These are phyloP conservation scores for Phytophthora kernoviae DNA, from an alignment of 352 stramenopile genomes.

Conservation along the genomic window DNA sequence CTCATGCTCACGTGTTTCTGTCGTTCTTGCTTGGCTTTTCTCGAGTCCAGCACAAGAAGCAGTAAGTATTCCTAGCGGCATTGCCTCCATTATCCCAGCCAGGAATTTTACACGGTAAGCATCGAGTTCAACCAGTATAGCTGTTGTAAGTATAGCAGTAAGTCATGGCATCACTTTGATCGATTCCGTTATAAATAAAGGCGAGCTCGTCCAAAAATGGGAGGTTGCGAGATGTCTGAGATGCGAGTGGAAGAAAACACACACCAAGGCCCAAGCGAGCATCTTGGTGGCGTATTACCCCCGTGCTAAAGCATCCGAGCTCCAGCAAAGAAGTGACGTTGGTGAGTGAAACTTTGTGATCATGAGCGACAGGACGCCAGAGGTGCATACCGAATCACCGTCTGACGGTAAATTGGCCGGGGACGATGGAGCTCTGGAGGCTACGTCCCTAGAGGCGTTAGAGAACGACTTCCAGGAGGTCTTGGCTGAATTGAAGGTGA, in stretches of 20 bases:
- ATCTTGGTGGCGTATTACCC: not conserved
- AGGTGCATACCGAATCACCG: conserved; percentile 3
- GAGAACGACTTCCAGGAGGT: conserved; percentile 95
- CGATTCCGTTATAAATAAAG: conserved; percentile 21
- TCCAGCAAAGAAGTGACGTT: not conserved
- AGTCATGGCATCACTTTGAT: not conserved
- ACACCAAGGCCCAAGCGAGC: conserved; percentile 7
- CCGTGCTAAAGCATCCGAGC: not conserved
- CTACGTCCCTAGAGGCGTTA: conserved; percentile 81
- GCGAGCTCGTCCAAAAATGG: conserved; percentile 20
- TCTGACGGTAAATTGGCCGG: conserved; percentile 51
- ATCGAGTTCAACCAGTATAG: not conserved
- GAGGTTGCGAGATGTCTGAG: conserved; percentile 3
- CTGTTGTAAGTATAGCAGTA: not conserved
- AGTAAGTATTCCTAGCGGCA: no score
- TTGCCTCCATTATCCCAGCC: no score
- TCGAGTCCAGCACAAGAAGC: no score
- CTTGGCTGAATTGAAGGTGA: conserved; percentile 91
- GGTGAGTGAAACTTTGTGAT: not conserved
- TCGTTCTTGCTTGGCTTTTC: not conserved
- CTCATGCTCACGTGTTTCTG: conserved; percentile 10
- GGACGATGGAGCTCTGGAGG: conserved; percentile 54
- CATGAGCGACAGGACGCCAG: conserved; percentile 34
- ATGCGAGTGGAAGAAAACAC: conserved; percentile 31
- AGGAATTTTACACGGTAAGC: not conserved